These are phyloP conservation scores for Asterella californica DNA, from an alignment of 225 moss, liverwort and hornwort genomes.

Conservation along the genomic window DNA sequence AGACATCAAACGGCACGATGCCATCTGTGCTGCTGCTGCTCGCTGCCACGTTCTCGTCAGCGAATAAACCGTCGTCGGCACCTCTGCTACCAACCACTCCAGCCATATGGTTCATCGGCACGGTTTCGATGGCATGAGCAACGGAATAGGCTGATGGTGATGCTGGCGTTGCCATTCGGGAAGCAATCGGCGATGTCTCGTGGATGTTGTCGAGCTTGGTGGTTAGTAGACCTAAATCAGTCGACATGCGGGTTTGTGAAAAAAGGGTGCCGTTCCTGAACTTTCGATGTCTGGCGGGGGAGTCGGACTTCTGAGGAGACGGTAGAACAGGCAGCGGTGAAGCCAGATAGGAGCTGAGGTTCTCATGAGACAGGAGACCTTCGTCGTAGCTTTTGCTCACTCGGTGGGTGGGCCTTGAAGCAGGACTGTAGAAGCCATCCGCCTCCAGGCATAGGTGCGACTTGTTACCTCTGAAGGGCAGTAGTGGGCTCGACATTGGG, in stretches of 20 bases:
- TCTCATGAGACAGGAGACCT: slow-evolving; percentile 30
- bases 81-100: slow-evolving; percentile 25
- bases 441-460: slow-evolving; percentile 35
- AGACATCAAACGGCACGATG: slow-evolving; percentile 49
- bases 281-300: slow-evolving; percentile 44
- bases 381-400: slow-evolving; percentile 21
- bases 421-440: slow-evolving; percentile 36
- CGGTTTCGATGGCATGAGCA: neutral
- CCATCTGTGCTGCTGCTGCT: slow-evolving; percentile 26
- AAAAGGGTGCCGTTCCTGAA: slow-evolving; percentile 39
- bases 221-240: neutral
- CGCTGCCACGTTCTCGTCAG: slow-evolving; percentile 60
- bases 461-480: slow-evolving; percentile 34
- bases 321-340: slow-evolving; percentile 41
- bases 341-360: slow-evolving; percentile 20
- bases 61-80: slow-evolving; percentile 20
- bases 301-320: slow-evolving; percentile 46
- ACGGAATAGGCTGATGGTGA: neutral
- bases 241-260: neutral
- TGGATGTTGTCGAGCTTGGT: neutral
- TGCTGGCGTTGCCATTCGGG: neutral
- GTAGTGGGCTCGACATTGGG: slow-evolving; percentile 11
- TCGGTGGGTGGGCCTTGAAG: slow-evolving; percentile 18
- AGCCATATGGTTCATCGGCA: neutral
- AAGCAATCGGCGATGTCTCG: neutral